Conservation (phyloP, 495 filamentous ascomycete genomes). For the Darksidea phi region DNA sequence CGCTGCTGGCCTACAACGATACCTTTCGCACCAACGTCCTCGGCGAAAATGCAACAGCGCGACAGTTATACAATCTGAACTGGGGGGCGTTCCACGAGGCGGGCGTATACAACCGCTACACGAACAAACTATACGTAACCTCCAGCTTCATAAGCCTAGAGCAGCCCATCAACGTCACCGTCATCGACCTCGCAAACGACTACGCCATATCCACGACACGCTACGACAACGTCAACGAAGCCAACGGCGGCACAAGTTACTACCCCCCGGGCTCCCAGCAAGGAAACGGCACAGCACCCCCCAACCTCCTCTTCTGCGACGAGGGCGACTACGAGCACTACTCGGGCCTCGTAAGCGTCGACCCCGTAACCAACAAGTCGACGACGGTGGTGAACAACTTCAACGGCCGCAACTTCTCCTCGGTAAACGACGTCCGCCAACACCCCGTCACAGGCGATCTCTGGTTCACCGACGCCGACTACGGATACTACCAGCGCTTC, state of each 20-base stretch:
- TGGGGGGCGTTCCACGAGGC: constrained; percentile 57
- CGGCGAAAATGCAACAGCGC: constrained; percentile 35
- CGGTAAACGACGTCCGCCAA: constrained; percentile 37
- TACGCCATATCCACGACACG: constrained; percentile 42
- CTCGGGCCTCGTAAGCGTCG: constrained; percentile 34
- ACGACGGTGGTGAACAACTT: constrained; percentile 37
- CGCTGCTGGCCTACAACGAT: constrained; percentile 38
- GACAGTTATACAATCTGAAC: constrained; percentile 30
- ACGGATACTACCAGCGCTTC: constrained; percentile 49
- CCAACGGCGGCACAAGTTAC: constrained; percentile 41
- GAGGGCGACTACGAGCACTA: constrained; percentile 37
- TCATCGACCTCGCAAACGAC: constrained; percentile 39
- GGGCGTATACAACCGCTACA: constrained; percentile 53
- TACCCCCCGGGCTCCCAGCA: constrained; percentile 28
- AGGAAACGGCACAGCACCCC: constrained; percentile 31
- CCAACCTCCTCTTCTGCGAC: constrained; percentile 39
- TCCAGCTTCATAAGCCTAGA: constrained; percentile 48
- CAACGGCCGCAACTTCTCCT: constrained; percentile 40
- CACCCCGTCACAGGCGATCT: constrained; percentile 48
- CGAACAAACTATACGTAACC: constrained; percentile 59
- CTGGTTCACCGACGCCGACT: constrained; percentile 59
- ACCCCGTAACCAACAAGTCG: constrained; percentile 36
- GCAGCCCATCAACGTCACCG: constrained; percentile 41
- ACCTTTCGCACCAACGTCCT: constrained; percentile 38
- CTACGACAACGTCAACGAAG: constrained; percentile 36